Base-by-base conservation (phyloP, 2,329 filamentous ascomycete genomes). In the Ophiostoma ips region DNA sequence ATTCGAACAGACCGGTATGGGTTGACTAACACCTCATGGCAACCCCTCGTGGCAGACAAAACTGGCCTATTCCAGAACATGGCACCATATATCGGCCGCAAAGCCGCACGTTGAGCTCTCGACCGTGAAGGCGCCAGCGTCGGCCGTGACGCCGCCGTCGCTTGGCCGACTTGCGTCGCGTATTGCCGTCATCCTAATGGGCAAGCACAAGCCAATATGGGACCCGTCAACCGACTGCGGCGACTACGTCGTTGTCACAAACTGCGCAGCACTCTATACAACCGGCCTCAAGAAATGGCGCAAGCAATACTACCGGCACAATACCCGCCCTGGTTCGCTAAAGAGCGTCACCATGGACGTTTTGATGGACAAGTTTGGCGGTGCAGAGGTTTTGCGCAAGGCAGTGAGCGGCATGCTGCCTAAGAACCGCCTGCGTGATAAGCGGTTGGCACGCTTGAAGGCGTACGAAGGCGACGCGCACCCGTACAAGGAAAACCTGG, bases 151-250 rank as follows among this genome's bases (percentile, higher is more conserved):
- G 18, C 75, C 79, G 16, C 87, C 88, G 13, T 81, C 87, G n/a
- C 83, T 95, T 37, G 90, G 90, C 58, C 87, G 90, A 38, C 76
- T 95, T 48, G 90, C 90, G 54, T 87, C 84, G 49, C 81, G 84
- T 55, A 95, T 95, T 66, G 90, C 89, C 55, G 73, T 83, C 49
- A 74, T 87, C 53, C 79, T 95, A 48, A 95, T 96, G 89, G 92
- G 92, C 70, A 98, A 98, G 75, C 84, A 98, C 76, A 98, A 98
- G 71, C 92, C 92, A 19, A 95, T 92, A 66, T 98, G 81, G 71
- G 87, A 96, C 69, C 92, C 92, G 1, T 95, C 88, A 19, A 95
- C 89, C 54, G 92, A 98, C 74, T 96, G 92, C 75, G 92, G 92
- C 59, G 92, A 98, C 78, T 98, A 98, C 67, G 89, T 98, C 12